These are phyloP conservation scores for Fusarium sp. DNA, from an alignment of 2,329 filamentous ascomycete species.

Conservation along the genomic window DNA sequence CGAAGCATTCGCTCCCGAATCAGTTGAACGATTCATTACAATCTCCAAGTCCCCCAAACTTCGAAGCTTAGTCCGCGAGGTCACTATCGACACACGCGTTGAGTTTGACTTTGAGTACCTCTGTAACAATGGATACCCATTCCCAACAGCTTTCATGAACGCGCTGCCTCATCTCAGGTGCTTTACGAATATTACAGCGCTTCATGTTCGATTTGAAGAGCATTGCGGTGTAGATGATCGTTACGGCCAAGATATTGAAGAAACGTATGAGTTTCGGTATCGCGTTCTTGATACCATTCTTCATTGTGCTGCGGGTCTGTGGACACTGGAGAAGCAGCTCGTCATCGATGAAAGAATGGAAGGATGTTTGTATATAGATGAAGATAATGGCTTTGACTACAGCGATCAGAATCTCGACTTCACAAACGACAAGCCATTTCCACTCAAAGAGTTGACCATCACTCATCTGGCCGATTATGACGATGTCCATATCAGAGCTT, in stretches of 20 bases:
- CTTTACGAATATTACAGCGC: neutral
- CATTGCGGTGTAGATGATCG: conserved; percentile 2
- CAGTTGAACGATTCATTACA: conserved; percentile 15
- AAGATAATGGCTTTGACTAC: neutral
- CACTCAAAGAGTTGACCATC: conserved; percentile 20
- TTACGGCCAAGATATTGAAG: neutral
- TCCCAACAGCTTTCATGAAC: conserved; percentile 6
- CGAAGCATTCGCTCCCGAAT: conserved; percentile 1
- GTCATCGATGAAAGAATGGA: conserved; percentile 2
- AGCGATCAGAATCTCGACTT: neutral
- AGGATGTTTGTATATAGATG: accelerated
- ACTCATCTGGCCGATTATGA: conserved; percentile 31
- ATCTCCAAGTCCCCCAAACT: conserved; percentile 21
- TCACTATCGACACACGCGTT: conserved; percentile 33
- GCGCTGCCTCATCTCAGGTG: conserved; percentile 1
- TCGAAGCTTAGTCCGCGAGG: conserved; percentile 10
- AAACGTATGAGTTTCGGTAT: conserved; percentile 20
- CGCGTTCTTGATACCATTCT: conserved; percentile 31
- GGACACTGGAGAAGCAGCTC: conserved; percentile 19
- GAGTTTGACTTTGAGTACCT: conserved; percentile 5
- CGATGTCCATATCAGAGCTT: neutral
- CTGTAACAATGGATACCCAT: neutral
- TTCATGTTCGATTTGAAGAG: conserved; percentile 21
- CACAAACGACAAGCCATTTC: neutral
- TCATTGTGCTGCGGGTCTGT: conserved; percentile 29